Percentiles rank a stretch among this genome's conserved stretches.
These are phyloP conservation scores for Melanomma pulvis-pyrius DNA, from an alignment of 495 filamentous ascomycete species.

Conservation along the genomic window DNA sequence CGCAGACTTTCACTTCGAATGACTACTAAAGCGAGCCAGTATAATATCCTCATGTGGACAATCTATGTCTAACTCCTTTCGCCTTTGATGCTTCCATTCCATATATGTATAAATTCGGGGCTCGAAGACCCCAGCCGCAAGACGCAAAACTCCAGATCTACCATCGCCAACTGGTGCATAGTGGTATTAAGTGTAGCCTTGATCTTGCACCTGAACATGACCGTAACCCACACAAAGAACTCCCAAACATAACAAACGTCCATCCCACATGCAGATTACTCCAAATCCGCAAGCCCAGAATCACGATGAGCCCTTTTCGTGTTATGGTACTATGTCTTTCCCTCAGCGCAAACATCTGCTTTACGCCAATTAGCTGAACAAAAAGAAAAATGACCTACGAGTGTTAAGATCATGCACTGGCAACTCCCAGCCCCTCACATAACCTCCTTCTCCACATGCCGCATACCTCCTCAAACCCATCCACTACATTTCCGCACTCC, in stretches of 20 bases:
- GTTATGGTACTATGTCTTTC: not conserved
- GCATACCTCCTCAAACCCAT: conserved; percentile 88
- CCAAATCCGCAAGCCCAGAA: not conserved
- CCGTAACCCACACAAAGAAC: not conserved
- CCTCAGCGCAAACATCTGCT: not conserved
- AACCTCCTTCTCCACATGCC: conserved; percentile 63
- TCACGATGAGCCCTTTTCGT: not conserved
- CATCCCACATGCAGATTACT: not conserved
- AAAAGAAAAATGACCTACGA: not conserved
- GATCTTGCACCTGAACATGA: not conserved
- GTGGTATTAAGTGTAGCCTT: conserved; percentile 14
- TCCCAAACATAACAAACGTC: not conserved
- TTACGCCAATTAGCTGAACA: not conserved
- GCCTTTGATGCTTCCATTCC: not conserved
- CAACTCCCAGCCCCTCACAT: conserved; percentile 37
- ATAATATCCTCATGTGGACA: no score
- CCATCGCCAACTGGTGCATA: conserved; percentile 1
- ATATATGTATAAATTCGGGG: not conserved
- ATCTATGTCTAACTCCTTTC: no score
- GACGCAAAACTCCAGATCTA: not conserved
- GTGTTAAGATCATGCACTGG: conserved; percentile 26
- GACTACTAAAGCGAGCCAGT: no score
- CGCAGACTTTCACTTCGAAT: no score
- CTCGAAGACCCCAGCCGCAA: not conserved
- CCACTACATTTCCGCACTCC: conserved; percentile 82